Base-by-base conservation (phyloP, 257 asterid genomes). In the Solanum chmielewskii region DNA sequence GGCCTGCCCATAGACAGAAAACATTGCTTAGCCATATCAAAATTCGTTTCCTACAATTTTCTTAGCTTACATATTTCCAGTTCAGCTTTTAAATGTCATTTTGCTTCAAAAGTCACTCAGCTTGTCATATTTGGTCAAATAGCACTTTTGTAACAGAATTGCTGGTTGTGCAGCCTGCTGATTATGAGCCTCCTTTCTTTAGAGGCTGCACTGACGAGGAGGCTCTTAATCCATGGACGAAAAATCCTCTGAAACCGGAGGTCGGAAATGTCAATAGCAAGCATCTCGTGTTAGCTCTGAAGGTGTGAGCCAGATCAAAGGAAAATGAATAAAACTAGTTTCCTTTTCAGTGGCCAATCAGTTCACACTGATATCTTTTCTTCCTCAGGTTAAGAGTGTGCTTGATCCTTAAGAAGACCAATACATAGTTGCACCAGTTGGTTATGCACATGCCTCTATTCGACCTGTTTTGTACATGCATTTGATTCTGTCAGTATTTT, bases 151-250 rank as follows among this genome's bases (percentile, higher is more conserved):
- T 62, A 85, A 71, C 64, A 41, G 45, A 88, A 41, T 86, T 83
- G 49, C 59, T 91, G 89, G 88, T 90, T 33, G 90, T 94, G 92
- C 95, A 97, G 99, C 99, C 98, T 39, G 91, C 90, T 93, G 98
- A 97, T 89, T 97, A 95, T 81, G 99, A 97, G 91, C 98, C 98
- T 84, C 99, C 98, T 14, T 97, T 97, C 88, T 97, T 97, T 90
- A 89, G 94, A 91, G 94, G 96, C 91, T 94, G 98, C 95, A 90
- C 94, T 12, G 94, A 94, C 86, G 97, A 94, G 86, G 99, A 97
- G 91, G 94, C 93, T 68, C 90, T 88, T 81, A 93, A 95, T 91
- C 91, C 97, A 39, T 97, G 99, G 99, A 91, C 85, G 52, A 95
- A 91, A 88, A 94, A 86, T 86, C 98, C 98, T 66, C 91, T 95